Evolutionary conservation across 305 asterid species (phyloP).

Genomic region (Lippia alba): DNA sequence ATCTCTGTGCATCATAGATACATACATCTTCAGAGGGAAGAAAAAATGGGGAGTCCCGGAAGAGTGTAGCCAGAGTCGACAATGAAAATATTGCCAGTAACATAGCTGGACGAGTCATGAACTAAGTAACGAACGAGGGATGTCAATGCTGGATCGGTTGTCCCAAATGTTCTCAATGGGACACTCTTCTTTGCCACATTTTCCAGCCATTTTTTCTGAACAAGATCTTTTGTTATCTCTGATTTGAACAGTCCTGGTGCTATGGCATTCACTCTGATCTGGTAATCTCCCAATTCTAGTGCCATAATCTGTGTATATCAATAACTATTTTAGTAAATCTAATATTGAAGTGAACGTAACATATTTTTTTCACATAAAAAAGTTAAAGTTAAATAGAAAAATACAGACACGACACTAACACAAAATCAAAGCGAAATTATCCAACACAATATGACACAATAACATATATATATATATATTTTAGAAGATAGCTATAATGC

Average conservation of each 20-base stretch:
- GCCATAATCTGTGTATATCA: constrained; percentile 48
- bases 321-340: no score
- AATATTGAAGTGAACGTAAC: no score
- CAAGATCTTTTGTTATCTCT: constrained; percentile 51
- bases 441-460: no score
- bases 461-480: no score
- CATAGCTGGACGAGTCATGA: no score
- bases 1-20: no score
- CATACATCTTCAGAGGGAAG: constrained; percentile 32
- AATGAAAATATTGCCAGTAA: no score
- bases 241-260: constrained; percentile 57
- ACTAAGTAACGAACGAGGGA: constrained; percentile 20
- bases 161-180: constrained; percentile 18
- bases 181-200: constrained; percentile 13
- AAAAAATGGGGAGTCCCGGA: constrained; percentile 32
- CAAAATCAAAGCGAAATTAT: no score
- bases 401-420: no score
- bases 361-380: no score
- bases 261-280: constrained; percentile 57
- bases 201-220: constrained; percentile 29
- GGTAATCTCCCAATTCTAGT: constrained; percentile 49
- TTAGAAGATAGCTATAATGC: no score
- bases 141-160: constrained; percentile 52
- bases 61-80: constrained; percentile 19
- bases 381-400: no score